Base-by-base conservation (phyloP, 2,329 filamentous ascomycete species). In the Penicillium sp. region DNA sequence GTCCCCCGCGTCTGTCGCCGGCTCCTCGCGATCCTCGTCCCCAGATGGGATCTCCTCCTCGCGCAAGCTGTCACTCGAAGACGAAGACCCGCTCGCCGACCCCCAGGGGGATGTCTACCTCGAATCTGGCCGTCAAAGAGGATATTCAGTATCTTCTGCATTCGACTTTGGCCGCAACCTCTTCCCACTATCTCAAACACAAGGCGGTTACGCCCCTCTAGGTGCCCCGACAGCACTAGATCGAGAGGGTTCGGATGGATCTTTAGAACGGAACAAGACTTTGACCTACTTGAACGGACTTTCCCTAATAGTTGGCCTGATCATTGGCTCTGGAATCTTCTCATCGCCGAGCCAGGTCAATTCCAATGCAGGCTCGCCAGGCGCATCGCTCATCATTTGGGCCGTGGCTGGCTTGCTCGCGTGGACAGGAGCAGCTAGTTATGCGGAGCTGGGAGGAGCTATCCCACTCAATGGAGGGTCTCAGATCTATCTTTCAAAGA, bases 241-340 rank as follows among this genome's bases (percentile, higher is more conserved):
- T 62, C 72, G 80, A 52, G 71, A 80, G 55, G 80, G 57, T 17
- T 18, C 84, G n/a, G 89, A 88, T 54, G 87, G 84, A n/a, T 91
- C 88, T 33, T 75, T 97, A 58, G 94, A 99, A 79, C 94, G 91
- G 71, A 88, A 96, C 78, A 99, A 99, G 78, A 96, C 90, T 12
- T 76, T 99, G 72, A 97, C 94, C 23, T 97, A 93, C 68, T 70
- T 97, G 40, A 99, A 99, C 71, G 94, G 94, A 1, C 74, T 99
- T 51, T 95, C 91, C 20, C 79, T 99, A 51, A 89, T 99, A 43
- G 84, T 97, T 42, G 93, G 94, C 1, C 75, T 99, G 58, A 95
- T 97, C 61, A 97, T 99, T 67, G 94, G 94, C 3, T 95, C 90
- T 20, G 94, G 93, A 12, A 97, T 99, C 66, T 99, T 97, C 75